phyloP scores from a whole-genome alignment of 768 basidiomycete species.

The Lactifluus rugatus region DNA sequence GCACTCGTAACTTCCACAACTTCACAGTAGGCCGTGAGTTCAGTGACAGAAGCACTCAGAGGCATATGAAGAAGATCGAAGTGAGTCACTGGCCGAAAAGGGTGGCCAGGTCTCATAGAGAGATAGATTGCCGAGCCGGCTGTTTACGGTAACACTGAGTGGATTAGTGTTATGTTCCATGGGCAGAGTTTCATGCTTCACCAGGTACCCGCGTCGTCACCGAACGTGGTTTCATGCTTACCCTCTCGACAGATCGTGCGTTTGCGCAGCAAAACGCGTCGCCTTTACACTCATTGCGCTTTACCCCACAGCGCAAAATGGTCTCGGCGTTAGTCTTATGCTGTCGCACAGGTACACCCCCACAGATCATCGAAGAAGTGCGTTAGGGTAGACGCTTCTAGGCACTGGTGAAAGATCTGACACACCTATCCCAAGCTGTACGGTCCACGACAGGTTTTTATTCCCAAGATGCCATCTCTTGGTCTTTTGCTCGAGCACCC shows the following conservation, averaged over 20 bases:
- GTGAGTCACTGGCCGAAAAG: conserved; percentile 30
- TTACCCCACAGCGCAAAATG: conserved; percentile 85
- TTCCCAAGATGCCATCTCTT: conserved; percentile 94
- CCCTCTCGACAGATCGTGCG: conserved; percentile 39
- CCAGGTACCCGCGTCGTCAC: conserved; percentile 53
- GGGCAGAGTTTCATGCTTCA: conserved; percentile 99
- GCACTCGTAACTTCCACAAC: conserved; percentile 96
- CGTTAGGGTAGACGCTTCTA: background rate
- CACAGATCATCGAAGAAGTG: conserved; percentile 67
- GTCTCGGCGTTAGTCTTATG: conserved; percentile 76
- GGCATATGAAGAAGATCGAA: conserved; percentile 84
- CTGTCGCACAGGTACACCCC: conserved; percentile 66
- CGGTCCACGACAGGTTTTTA: conserved; percentile 62
- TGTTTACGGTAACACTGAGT: conserved; percentile 86
- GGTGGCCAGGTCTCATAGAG: background rate
- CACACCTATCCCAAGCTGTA: conserved; percentile 46
- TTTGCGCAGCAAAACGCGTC: conserved; percentile 13
- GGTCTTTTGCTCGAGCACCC: conserved; percentile 88
- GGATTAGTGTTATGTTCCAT: conserved; percentile 88
- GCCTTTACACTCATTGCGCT: conserved; percentile 16
- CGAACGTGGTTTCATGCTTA: background rate
- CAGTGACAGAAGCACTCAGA: conserved; percentile 67
- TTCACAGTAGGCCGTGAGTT: conserved; percentile 88
- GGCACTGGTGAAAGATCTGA: background rate
- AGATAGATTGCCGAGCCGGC: conserved; percentile 71